Base-by-base conservation (phyloP, 129 eudicot genomes). In the Apium graveolens region DNA sequence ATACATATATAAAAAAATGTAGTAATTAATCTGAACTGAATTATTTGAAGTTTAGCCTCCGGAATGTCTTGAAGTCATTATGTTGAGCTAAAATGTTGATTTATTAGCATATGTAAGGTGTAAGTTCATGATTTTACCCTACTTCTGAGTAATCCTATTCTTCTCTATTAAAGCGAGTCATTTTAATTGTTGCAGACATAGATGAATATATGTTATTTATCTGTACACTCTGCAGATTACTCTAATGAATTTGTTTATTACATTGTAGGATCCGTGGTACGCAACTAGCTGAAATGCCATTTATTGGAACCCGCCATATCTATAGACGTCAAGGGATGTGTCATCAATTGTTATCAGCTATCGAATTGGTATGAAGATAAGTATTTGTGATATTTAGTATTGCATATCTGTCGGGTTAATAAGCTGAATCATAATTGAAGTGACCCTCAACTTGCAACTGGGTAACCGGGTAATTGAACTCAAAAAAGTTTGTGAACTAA, bases 291-390 rank as follows among this genome's bases (percentile, higher is more conserved):
- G 99, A 96, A 87, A 96, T 96, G 99, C 99, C 99, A 49, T 96
- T 84, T 78, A 96, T 96, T 73, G 99, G 99, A 86, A 96, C 99
- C 43, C 97, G 99, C 68, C 91, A 87, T 79, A 90, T 92, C 49
- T 92, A 92, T 75, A 90, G 99, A 83, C 92, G 97, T 24, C 97
- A 92, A 82, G 99, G 99, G 83, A 96, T 92, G 97, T 96, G 97
- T 80, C 86, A 96, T 1, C 90, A 88, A 27, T 84, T 96, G 72
- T 88, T 96, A 63, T 86, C 83, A 62, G 92, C 97, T 62, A 90
- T 96, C 79, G 99, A 96, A 90, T 82, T 87, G 76, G 99, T 96
- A 96, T 81, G 80, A 38, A 43, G 5, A 43, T 48, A 48, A 31
- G 17, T 17, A 34, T 9, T 45, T 18, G n/a, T 44, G 21, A n/a